A percentile compares a stretch with the other conserved stretches of the same genome.
These are phyloP conservation scores for Russula sp. DNA, from an alignment of 768 basidiomycete genomes.

Conservation along the genomic window DNA sequence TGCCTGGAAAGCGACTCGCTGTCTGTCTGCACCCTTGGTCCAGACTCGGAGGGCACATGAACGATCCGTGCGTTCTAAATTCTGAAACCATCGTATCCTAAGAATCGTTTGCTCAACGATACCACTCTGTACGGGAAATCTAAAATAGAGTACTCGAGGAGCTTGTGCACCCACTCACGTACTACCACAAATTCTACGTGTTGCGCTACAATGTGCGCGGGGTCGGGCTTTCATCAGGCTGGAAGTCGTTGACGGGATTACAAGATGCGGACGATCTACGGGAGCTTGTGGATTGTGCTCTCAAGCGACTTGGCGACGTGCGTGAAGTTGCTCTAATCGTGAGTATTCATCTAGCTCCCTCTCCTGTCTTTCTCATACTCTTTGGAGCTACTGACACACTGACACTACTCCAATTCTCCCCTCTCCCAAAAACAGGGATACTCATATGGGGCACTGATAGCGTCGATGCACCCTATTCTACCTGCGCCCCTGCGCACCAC, in stretches of 20 bases:
- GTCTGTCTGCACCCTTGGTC: constrained; percentile 84
- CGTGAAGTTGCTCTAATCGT: constrained; percentile 59
- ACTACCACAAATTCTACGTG: constrained; percentile 51
- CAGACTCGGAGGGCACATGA: constrained; percentile 74
- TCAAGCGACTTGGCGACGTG: constrained; percentile 46
- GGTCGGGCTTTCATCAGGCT: constrained; percentile 69
- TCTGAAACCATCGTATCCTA: background rate
- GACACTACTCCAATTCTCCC: no score
- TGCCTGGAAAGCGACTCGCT: constrained; percentile 46
- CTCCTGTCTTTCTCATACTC: background rate
- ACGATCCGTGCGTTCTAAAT: constrained; percentile 75
- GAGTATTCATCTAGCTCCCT: constrained; percentile 36
- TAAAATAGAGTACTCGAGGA: constrained; percentile 45
- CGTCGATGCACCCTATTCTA: no score
- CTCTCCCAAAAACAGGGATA: no score
- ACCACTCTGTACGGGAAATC: background rate
- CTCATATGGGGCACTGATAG: no score
- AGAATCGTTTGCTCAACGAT: constrained; percentile 1
- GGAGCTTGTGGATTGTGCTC: constrained; percentile 52
- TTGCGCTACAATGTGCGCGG: constrained; percentile 76
- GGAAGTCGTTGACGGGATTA: constrained; percentile 69
- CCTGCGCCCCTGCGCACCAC: no score
- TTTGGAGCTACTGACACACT: no score
- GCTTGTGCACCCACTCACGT: constrained; percentile 44
- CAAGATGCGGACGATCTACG: constrained; percentile 68